Evolutionary conservation across 2,329 filamentous ascomycete genomes (phyloP).

Genomic region (Daldinia sp.): DNA sequence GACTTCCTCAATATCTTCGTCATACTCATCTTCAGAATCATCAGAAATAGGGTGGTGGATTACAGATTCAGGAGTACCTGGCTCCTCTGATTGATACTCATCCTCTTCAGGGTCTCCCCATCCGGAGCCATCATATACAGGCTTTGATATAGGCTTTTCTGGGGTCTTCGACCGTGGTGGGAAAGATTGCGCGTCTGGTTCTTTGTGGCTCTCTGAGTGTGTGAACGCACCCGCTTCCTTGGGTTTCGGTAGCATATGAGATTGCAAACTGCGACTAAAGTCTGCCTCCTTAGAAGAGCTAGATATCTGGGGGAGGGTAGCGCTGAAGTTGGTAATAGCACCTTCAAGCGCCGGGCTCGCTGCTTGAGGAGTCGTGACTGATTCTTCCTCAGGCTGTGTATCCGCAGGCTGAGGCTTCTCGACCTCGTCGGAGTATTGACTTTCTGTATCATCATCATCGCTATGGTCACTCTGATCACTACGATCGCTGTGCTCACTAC

Average conservation of each 20-base stretch:
- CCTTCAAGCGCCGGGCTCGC: slow-evolving; percentile 54
- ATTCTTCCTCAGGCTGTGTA: slow-evolving; percentile 58
- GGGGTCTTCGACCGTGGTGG: slow-evolving; percentile 63
- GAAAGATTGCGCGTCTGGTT: slow-evolving; percentile 54
- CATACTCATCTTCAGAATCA: slow-evolving; percentile 52
- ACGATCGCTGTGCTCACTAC: background rate
- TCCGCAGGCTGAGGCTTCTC: slow-evolving; percentile 45
- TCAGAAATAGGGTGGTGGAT: slow-evolving; percentile 78
- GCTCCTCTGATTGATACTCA: slow-evolving; percentile 60
- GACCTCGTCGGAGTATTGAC: slow-evolving; percentile 66
- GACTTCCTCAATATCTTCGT: slow-evolving; percentile 45
- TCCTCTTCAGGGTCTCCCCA: slow-evolving; percentile 60
- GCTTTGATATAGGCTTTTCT: slow-evolving; percentile 65
- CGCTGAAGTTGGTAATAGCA: slow-evolving; percentile 51
- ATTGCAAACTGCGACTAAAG: slow-evolving; percentile 60
- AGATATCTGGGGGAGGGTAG: slow-evolving; percentile 56
- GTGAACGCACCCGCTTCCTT: slow-evolving; percentile 53
- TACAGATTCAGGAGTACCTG: slow-evolving; percentile 87
- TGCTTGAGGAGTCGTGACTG: slow-evolving; percentile 63
- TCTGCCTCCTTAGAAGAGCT: slow-evolving; percentile 52
- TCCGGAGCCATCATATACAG: slow-evolving; percentile 72
- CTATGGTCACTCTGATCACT: background rate
- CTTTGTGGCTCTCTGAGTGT: slow-evolving; percentile 52
- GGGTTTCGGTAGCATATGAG: slow-evolving; percentile 61
- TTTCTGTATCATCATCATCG: slow-evolving; percentile 62